Base-by-base conservation (phyloP, 805 yeast genomes). In the Cyberlindnera nakhonratchasimensis region DNA sequence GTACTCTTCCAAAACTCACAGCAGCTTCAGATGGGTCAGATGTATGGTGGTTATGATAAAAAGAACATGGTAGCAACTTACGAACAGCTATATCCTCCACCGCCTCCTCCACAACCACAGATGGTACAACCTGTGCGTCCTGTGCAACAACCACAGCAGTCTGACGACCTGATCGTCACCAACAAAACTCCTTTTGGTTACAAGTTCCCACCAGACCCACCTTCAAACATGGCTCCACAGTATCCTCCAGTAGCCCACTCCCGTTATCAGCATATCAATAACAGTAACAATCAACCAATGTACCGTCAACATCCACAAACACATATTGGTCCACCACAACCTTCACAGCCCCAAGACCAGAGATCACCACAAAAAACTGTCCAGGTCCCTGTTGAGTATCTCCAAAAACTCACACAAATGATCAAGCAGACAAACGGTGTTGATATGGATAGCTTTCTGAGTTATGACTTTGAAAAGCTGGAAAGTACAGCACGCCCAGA, bases 181-280 rank as follows among this genome's bases (percentile, higher is more conserved):
- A 72, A 67, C 25, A 58, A 64, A 40, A 62, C 60, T 31, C 77
- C 79, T 5, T 67, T 62, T n/a, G 59, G 70, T 3, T 80, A 76
- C 60, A 79, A 74, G 56, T 80, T 80, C 51, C 86, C 86, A 1
- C 69, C 74, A 22, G 47, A 43, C 12, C 50, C 39, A 17, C 32
- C 25, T 2, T 31, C 19, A 5, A 23, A 33, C 23, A 21, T 14
- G 36, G 28, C 17, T 7, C 36, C 26, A 22, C 36, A 22, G 23
- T 23, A 22, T 32, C 35, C 40, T 37, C 29, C 39, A 41, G 18
- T 6, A 14, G 9, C 13, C 9, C 23, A 33, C 22, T 22, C 22
- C 18, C 18, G 13, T 13, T 14, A 34, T 26, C 29, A 14, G 23
- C 4, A 23, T 6, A 22, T 5, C 34, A 20, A 14, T 25, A 35